Evolutionary conservation across 371 early-diverging fungal genomes (phyloP).

Genomic region (Lichtheimia corymbifera): DNA sequence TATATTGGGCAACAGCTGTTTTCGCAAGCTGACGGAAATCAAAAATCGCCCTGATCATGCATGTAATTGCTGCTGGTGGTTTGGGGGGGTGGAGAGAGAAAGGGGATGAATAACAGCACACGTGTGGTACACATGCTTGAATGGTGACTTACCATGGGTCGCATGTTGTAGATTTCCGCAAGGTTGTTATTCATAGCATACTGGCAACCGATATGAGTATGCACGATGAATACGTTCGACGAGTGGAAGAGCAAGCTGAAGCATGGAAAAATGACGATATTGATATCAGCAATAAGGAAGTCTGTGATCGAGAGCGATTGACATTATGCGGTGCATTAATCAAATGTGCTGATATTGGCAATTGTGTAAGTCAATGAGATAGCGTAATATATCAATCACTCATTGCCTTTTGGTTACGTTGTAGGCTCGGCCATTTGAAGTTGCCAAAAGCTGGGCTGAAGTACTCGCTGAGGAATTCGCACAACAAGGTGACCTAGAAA

Average conservation of each 20-base stretch:
- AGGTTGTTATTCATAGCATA: slow-evolving; percentile 71
- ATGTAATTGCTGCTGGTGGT: slow-evolving; percentile 19
- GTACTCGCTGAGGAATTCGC: slow-evolving; percentile 64
- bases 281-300: slow-evolving; percentile 21
- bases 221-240: slow-evolving; percentile 78
- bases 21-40: slow-evolving; percentile 52
- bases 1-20: slow-evolving; percentile 67
- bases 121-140: neutral
- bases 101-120: neutral
- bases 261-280: slow-evolving; percentile 34
- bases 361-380: slow-evolving; percentile 52
- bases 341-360: slow-evolving; percentile 88
- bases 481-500: slow-evolving; percentile 72
- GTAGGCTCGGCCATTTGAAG: slow-evolving; percentile 61
- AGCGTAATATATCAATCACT: neutral
- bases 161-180: slow-evolving; percentile 57
- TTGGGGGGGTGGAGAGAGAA: neutral
- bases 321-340: slow-evolving; percentile 71
- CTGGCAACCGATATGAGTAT: slow-evolving; percentile 86
- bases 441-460: slow-evolving; percentile 62
- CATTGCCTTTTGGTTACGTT: slow-evolving; percentile 7
- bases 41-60: slow-evolving; percentile 27
- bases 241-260: slow-evolving; percentile 61
- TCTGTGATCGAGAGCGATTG: slow-evolving; percentile 33
- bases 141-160: too few relatives aligned